Conservation (phyloP, 306 rosid species). For the Hylodesmum podocarpum region DNA sequence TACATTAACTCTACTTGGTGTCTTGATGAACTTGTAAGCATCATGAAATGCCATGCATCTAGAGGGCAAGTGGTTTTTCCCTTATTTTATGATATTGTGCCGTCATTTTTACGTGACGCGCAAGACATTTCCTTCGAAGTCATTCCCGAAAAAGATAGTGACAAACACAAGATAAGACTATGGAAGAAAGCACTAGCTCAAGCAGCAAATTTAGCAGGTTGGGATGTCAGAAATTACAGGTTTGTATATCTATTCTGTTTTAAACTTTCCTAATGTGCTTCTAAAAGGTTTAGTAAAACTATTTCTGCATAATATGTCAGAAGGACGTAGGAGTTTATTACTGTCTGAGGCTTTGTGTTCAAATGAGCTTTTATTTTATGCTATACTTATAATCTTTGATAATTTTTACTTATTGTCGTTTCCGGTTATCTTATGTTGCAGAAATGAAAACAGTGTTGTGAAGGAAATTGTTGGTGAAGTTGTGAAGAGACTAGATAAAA, state of each 20-base stretch:
- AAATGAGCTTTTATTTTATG: background rate
- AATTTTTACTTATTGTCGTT: background rate
- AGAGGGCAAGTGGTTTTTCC: background rate
- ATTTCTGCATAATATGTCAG: background rate
- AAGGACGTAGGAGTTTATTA: background rate
- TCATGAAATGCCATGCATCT: background rate
- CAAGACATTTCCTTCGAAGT: background rate
- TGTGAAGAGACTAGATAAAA: background rate
- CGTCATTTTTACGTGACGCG: background rate
- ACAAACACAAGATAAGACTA: background rate
- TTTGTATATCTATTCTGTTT: background rate
- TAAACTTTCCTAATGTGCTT: background rate
- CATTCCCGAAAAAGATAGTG: background rate
- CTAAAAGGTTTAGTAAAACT: background rate
- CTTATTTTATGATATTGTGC: background rate
- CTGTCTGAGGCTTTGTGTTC: background rate
- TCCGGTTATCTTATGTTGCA: background rate
- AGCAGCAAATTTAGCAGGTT: background rate
- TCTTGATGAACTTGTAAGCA: constrained; percentile 1
- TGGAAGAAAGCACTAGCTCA: background rate
- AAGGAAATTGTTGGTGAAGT: background rate
- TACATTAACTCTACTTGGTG: constrained; percentile 11
- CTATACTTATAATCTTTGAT: background rate
- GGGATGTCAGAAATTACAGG: background rate
- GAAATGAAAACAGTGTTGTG: background rate